phyloP scores from a whole-genome alignment of 2,329 filamentous ascomycete species.

The Fusarium sp. region DNA sequence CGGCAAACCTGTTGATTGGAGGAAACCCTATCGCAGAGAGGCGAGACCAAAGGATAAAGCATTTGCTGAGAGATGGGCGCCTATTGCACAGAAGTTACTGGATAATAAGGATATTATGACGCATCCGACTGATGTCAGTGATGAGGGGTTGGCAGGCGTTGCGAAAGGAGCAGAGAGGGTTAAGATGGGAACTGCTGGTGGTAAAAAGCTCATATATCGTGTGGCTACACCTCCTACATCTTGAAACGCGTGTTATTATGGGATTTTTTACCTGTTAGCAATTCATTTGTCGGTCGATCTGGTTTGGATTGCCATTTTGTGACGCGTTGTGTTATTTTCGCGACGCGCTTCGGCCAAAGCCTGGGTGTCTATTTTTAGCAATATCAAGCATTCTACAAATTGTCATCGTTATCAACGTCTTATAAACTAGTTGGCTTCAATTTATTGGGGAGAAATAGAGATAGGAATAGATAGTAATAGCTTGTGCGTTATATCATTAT shows the following conservation, averaged over 20 bases:
- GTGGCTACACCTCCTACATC: not conserved
- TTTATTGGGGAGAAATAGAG: too few species aligned
- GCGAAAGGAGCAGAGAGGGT: conserved; percentile 1
- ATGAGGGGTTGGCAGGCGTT: conserved; percentile 1
- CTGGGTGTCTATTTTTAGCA: not conserved
- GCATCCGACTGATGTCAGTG: conserved; percentile 6
- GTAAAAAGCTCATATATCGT: conserved; percentile 5
- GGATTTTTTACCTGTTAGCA: not conserved
- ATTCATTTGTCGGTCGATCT: not conserved
- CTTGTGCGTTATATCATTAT: too few species aligned
- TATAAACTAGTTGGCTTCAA: too few species aligned
- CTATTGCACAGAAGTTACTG: conserved; percentile 3
- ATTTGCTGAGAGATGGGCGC: conserved; percentile 6
- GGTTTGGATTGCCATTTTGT: too few species aligned
- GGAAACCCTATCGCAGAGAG: conserved; percentile 17
- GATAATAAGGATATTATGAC: not conserved
- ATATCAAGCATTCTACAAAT: too few species aligned
- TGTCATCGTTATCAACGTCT: too few species aligned
- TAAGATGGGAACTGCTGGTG: conserved; percentile 6
- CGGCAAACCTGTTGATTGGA: conserved; percentile 24
- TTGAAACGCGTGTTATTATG: not conserved
- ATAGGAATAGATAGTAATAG: too few species aligned
- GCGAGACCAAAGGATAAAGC: conserved; percentile 1
- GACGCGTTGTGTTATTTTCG: not conserved
- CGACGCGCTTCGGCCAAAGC: not conserved